A percentile compares a stretch with the other conserved stretches of the same genome.
Conservation (phyloP, 257 asterid species). For the Solanum clarkiae region DNA sequence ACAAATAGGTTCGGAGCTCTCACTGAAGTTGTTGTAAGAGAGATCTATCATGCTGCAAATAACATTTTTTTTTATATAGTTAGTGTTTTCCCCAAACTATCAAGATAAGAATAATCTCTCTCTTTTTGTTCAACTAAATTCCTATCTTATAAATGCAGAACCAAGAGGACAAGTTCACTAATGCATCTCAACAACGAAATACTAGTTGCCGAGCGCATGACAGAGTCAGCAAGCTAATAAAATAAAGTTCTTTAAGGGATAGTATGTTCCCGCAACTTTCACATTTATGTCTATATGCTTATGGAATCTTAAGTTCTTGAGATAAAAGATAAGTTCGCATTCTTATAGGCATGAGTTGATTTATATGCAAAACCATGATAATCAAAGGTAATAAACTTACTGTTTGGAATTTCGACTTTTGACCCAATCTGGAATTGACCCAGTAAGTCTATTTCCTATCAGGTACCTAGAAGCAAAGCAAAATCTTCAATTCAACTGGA, state of each 20-base stretch:
- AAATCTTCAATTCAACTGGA: background rate
- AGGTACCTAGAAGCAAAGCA: constrained; percentile 16
- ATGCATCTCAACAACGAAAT: background rate
- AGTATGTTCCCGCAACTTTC: background rate
- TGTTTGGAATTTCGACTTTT: background rate
- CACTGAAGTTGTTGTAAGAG: too few species aligned
- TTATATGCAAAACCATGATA: background rate
- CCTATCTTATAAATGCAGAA: background rate
- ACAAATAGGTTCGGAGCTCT: too few species aligned
- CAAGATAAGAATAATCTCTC: background rate
- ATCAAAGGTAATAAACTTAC: constrained; percentile 13
- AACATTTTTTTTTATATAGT: background rate
- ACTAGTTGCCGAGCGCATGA: background rate
- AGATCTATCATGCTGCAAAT: too few species aligned
- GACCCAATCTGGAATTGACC: constrained; percentile 30
- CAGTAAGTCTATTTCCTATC: constrained; percentile 35
- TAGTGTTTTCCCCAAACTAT: background rate
- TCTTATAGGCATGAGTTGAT: background rate
- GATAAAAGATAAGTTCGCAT: background rate
- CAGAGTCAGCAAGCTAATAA: background rate
- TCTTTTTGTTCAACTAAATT: background rate
- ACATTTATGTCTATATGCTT: background rate
- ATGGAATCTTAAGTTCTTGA: background rate
- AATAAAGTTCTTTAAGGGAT: background rate
- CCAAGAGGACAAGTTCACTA: background rate